Base-by-base conservation (phyloP, 306 rosid genomes). In the Glycine latifolia region DNA sequence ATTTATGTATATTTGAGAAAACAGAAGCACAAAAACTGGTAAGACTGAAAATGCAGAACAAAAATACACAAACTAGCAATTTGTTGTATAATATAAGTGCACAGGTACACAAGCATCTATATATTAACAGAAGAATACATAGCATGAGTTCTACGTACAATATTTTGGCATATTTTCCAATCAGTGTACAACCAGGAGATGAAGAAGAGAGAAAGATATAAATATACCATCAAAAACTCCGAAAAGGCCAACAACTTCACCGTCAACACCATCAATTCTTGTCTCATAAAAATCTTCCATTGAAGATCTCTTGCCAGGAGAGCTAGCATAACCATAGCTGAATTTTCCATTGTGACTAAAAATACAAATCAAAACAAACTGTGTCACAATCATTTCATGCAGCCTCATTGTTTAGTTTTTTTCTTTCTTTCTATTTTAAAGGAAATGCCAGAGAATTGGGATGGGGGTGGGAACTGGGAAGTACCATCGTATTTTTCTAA, bases 211-310 rank as follows among this genome's bases (percentile, higher is more conserved):
- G 67, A 65, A 26, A 77, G 61, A 72, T 55, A 50, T 20, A 81
- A 47, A 67, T 2, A 63, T 88, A 94, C 98, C 98, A 87, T 94
- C 98, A 58, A 94, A 94, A 81, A 94, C 98, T 78, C 97, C 98
- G 56, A 94, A 94, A 62, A 94, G 97, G 86, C 98, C 98, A 80
- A 94, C 97, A 5, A 88, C 77, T 81, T 94, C 95, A 67, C 98
- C 98, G 12, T 91, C 90, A 58, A 94, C 97, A 47, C 98, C 97
- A 83, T 95, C 98, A 65, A 95, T 89, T 86, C 98, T 90, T 11
- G 97, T 95, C 85, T 95, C 98, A 61, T 91, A 95, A 75, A 89
- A 95, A 78, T 95, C 98, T 82, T 95, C 98, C 98, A 95, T 94
- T 10, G 98, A 91, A 83, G 98, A 89, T 85, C 98, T 87, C 87